These are phyloP conservation scores for Macrolepiota dolichaula DNA, from an alignment of 768 basidiomycete species.

Conservation along the genomic window DNA sequence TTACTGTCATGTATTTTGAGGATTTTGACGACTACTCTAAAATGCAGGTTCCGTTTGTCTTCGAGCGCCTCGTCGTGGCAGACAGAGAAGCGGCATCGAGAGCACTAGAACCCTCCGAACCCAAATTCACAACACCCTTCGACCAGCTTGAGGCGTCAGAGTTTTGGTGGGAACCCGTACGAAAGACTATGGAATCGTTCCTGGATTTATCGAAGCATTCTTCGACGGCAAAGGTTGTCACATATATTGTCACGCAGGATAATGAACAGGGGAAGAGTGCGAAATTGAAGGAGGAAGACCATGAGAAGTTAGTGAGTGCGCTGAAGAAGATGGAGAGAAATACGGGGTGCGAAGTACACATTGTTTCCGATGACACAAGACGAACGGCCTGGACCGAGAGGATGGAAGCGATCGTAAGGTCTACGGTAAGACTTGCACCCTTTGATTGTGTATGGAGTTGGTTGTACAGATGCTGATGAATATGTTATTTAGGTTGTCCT, in stretches of 20 bases:
- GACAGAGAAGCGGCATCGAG: slow-evolving; percentile 66
- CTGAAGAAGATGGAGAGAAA: slow-evolving; percentile 48
- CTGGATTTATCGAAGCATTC: slow-evolving; percentile 26
- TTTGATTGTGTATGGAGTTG: background rate
- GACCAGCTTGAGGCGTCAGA: slow-evolving; percentile 37
- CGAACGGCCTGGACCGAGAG: slow-evolving; percentile 58
- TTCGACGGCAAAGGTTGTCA: slow-evolving; percentile 44
- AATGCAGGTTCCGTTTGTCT: slow-evolving; percentile 65
- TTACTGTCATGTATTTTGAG: slow-evolving; percentile 61
- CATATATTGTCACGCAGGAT: slow-evolving; percentile 46
- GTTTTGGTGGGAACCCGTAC: slow-evolving; percentile 70
- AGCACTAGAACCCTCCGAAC: slow-evolving; percentile 26
- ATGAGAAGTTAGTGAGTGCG: slow-evolving; percentile 57
- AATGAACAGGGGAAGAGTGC: slow-evolving; percentile 35
- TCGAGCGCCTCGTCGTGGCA: slow-evolving; percentile 74
- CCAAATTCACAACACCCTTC: slow-evolving; percentile 41
- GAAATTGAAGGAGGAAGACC: slow-evolving; percentile 51
- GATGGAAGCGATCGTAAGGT: slow-evolving; percentile 62
- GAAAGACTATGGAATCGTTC: slow-evolving; percentile 38
- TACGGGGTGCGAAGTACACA: slow-evolving; percentile 51
- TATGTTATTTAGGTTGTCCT: slow-evolving; percentile 46
- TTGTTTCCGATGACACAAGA: slow-evolving; percentile 46
- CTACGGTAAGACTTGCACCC: slow-evolving; percentile 48
- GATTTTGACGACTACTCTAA: slow-evolving; percentile 78
- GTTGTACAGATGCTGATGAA: no score